Percentiles rank a stretch among this genome's conserved stretches.
Evolutionary conservation across 345 rosid genomes (phyloP).

Genomic region (Citrus sinensis): DVS_A1.0 CM039161.1:21158001-21158500

Average conservation of each 20-base stretch:
- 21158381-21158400: constrained; percentile 89
- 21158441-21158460: constrained; percentile 87
- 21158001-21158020: constrained; percentile 33
- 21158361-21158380: constrained; percentile 91
- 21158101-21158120: constrained; percentile 16
- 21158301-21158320: constrained; percentile 88
- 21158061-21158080: constrained; percentile 7
- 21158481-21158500: constrained; percentile 62
- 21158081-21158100: too few relatives aligned
- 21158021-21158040: constrained; percentile 11
- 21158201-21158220: constrained; percentile 84
- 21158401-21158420: constrained; percentile 74
- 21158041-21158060: constrained; percentile 18
- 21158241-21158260: constrained; percentile 67
- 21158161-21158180: background rate
- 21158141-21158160: background rate
- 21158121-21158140: constrained; percentile 20
- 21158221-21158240: constrained; percentile 91
- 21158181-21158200: constrained; percentile 83
- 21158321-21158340: constrained; percentile 39
- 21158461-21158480: constrained; percentile 49
- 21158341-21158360: constrained; percentile 36
- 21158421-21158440: constrained; percentile 97
- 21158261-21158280: constrained; percentile 78
- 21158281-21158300: constrained; percentile 96